Percentiles rank a stretch among this genome's conserved stretches.
Conservation (phyloP, 2,329 filamentous ascomycete genomes). For the Juglanconis oblonga region DNA sequence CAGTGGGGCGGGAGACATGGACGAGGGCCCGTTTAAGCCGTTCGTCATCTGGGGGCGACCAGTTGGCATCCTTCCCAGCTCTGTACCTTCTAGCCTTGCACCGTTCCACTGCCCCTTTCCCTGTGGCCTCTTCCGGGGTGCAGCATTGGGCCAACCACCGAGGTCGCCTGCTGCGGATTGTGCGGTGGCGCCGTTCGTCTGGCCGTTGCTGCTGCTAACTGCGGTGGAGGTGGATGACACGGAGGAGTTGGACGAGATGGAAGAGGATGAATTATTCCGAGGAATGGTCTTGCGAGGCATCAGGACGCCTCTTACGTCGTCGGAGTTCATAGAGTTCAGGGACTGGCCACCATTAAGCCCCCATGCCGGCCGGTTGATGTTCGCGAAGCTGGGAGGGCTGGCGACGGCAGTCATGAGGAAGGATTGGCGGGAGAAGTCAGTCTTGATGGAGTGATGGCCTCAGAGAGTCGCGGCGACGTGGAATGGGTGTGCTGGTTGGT, state of each 20-base stretch:
- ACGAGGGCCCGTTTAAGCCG: constrained; percentile 41
- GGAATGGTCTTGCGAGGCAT: constrained; percentile 84
- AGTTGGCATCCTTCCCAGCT: constrained; percentile 42
- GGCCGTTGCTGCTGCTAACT: constrained; percentile 58
- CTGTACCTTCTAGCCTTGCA: constrained; percentile 46
- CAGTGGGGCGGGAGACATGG: constrained; percentile 36
- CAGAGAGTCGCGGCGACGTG: constrained; percentile 21
- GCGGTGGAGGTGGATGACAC: constrained; percentile 61
- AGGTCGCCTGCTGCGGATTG: constrained; percentile 45
- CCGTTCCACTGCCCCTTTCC: constrained; percentile 49
- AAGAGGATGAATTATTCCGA: constrained; percentile 88
- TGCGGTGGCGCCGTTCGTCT: constrained; percentile 56
- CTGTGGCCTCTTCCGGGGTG: constrained; percentile 50
- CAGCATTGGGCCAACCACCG: constrained; percentile 49
- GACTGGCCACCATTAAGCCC: constrained; percentile 54
- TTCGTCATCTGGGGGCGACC: constrained; percentile 37
- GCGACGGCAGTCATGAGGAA: constrained; percentile 67
- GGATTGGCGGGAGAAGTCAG: constrained; percentile 19
- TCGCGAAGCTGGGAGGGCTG: constrained; percentile 60
- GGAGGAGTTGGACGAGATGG: constrained; percentile 66
- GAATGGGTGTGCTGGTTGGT: neutral
- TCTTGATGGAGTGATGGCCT: constrained; percentile 21
- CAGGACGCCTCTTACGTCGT: constrained; percentile 85
- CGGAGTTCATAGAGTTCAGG: constrained; percentile 69
- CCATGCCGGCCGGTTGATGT: constrained; percentile 65